Evolutionary conservation across 805 yeast genomes (phyloP), one percentile per base, ranked within the genome.

Genomic region (Yamadazyma scolyti): DNA sequence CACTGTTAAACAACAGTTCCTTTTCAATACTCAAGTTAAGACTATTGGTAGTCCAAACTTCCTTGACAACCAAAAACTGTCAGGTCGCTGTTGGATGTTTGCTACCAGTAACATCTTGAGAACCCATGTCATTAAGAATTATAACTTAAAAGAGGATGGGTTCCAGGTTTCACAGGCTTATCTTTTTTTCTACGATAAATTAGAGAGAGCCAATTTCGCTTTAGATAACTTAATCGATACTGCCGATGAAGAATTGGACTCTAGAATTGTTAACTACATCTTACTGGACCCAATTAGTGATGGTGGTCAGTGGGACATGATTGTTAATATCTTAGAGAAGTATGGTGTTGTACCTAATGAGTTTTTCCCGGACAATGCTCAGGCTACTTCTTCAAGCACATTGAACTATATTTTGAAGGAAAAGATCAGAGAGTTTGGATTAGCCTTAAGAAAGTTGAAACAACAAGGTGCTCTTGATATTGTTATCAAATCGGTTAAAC

Each of bases 261-360:
- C 88, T 1, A 71, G 94, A 42, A 58, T 83, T 34, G 75, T 86
- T 29, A 84, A 79, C 56, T 74, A 71, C 43, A 57, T 86, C 27
- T 62, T 85, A 33, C 45, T 61, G 4, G 79, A 75, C 33, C 94
- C 95, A 15, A 76, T 79, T 26, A 54, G 71, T 36, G 95, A 87
- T 50, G 95, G 96, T 45, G 95, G 96, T 31, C 95, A 86, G 58
- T 85, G 82, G 70, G 79, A 82, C 42, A 82, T 86, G 93, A 75
- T 84, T 52, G 67, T 79, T 28, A 83, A 85, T 56, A 54, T 87
- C 35, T 73, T 85, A 30, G 76, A 77, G 40, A 87, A 86, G 57
- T 87, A 86, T 47, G 95, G 95, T 17, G 51, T 82, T 31, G 83
- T 86, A 31, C 96, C 96, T 22, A 68, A 79, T 48, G 75, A 72